Evolutionary conservation across 2,329 filamentous ascomycete genomes (phyloP).

Genomic region (Phaeomoniella chlamydospora): DNA sequence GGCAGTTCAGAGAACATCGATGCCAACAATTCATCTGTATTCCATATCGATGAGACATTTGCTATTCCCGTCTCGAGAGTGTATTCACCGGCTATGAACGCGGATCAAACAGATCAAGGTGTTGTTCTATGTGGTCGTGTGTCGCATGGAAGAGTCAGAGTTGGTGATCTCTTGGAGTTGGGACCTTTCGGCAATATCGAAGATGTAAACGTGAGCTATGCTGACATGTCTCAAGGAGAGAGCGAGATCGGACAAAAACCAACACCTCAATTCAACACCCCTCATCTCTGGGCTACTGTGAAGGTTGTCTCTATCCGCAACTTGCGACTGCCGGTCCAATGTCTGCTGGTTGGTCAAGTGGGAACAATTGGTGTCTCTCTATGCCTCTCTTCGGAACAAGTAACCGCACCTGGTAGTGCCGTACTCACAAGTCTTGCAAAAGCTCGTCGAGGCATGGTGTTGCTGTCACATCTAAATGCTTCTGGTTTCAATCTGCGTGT

Average conservation of each 20-base stretch:
- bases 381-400: conserved; percentile 9
- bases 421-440: conserved; percentile 3
- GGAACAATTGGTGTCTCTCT: conserved; percentile 68
- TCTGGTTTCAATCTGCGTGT: conserved; percentile 3
- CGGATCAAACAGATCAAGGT: conserved; percentile 26
- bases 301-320: conserved; percentile 78
- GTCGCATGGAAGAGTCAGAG: conserved; percentile 59
- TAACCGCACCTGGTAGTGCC: conserved; percentile 16
- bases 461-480: conserved; percentile 10
- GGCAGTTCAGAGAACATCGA: conserved; percentile 6
- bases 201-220: no score
- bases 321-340: conserved; percentile 66
- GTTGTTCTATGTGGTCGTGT: conserved; percentile 76
- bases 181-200: conserved; percentile 50
- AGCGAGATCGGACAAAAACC: neutral
- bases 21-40: conserved; percentile 43
- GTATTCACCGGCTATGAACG: conserved; percentile 16
- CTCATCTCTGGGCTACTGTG: conserved; percentile 33
- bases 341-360: conserved; percentile 65
- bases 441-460: conserved; percentile 13
- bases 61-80: conserved; percentile 52
- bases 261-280: no score
- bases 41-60: conserved; percentile 87
- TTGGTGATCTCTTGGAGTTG: conserved; percentile 64
- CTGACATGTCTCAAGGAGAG: neutral